Evolutionary conservation across 208 protist species (phyloP), one percentile per base, ranked within the genome.

Genomic region (Leptomonas seymouri): DNA sequence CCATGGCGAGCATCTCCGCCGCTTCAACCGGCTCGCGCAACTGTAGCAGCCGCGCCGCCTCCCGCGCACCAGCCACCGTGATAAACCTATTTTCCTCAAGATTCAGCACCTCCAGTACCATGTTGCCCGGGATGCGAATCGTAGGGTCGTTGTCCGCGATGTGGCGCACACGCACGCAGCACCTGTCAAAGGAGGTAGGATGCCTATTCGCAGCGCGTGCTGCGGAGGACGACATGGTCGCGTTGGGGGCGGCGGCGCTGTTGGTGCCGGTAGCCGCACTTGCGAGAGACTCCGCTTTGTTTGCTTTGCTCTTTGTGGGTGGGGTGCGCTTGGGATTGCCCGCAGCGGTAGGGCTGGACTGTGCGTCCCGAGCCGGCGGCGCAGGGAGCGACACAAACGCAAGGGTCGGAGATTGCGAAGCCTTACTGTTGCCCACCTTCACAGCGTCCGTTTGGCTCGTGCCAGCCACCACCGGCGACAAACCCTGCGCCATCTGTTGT

Each of bases 41-140:
- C 25, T 61, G 48, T 49, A 96, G 80, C 36, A 84, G 74, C 48
- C 91, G 87, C n/a, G 60, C 65, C 49, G 85, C 86, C 79, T 93
- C 90, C 12, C 64, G 49, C 20, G 74, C 86, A 16, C 90, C 92
- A n/a, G 49, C 45, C 21, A 87, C 31, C 7, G 86, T 95, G 50
- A 95, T 49, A 41, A 51, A 27, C 21, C 59, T 46, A 74, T 97
- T 97, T 45, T 93, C 85, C 46, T 80, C 82, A 0, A 97, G 31
- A 61, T 91, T 91, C 15, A 97, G 76, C 62, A 89, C 81, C 77
- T 93, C 86, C 62, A 97, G 73, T 51, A 89, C 81, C 18, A 81
- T 93, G 70, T 97, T 97, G 39, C 92, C 92, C 2, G 92, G 92
- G 2, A 93, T 84, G 11, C 92, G 89, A 44, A 77, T 87, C 23